Evolutionary conservation across 371 early-diverging fungal genomes (phyloP).

Genomic region (Mortierella polycephala): DNA sequence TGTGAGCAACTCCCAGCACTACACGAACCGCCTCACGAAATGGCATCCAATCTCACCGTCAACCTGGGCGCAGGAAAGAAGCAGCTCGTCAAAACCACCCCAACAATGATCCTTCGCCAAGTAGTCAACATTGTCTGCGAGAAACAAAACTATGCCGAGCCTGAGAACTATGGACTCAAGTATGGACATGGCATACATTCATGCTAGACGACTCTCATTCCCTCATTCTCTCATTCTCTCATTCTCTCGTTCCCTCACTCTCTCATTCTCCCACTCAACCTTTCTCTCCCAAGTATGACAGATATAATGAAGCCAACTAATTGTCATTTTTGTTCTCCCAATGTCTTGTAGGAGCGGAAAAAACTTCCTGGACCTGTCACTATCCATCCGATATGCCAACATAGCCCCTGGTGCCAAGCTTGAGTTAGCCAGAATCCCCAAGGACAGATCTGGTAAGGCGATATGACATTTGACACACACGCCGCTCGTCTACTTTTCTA

Average conservation of each 20-base stretch:
- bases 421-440: constrained; percentile 56
- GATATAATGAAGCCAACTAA: no score
- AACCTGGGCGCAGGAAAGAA: constrained; percentile 51
- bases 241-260: background rate
- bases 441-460: constrained; percentile 43
- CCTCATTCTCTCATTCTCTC: background rate
- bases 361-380: constrained; percentile 63
- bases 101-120: constrained; percentile 55
- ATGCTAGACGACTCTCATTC: background rate
- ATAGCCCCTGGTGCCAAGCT: constrained; percentile 71
- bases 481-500: constrained; percentile 1
- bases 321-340: background rate
- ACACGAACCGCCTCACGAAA: constrained; percentile 14
- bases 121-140: constrained; percentile 54
- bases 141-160: constrained; percentile 53
- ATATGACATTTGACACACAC: background rate
- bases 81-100: constrained; percentile 57
- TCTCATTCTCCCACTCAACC: background rate
- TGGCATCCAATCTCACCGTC: constrained; percentile 58
- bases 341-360: constrained; percentile 48
- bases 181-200: constrained; percentile 15
- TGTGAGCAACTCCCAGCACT: no score
- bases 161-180: constrained; percentile 57
- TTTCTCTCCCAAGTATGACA: background rate
- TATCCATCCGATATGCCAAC: constrained; percentile 73